Base-by-base conservation (phyloP, 2,329 filamentous ascomycete genomes). In the Hymenoscyphus albidus region DNA sequence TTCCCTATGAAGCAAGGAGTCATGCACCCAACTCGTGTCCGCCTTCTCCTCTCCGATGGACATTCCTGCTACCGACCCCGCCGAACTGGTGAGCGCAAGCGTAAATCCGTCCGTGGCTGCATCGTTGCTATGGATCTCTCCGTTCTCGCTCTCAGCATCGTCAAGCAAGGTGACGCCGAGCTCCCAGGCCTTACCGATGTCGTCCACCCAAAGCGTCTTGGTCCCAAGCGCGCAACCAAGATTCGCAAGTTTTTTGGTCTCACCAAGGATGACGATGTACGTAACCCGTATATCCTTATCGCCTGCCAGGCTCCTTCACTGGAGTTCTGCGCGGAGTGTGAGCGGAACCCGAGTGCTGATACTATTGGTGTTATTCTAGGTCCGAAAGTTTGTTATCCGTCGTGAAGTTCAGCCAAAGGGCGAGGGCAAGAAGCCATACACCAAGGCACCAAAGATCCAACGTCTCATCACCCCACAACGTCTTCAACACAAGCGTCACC, bases 1-100 rank as follows among this genome's bases (percentile, higher is more conserved):
- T 99, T 99, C 89, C 95, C 95, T 76, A 99, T 99, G 95, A 99
- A 99, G 93, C 96, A 99, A 90, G 95, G 95, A 87, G 91, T 96
- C 81, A 94, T 99, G 88, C 91, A 96, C 82, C 93, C 95, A 77
- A 95, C 92, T 81, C 95, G 95, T 95, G 95, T 97, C 84, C 90
- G 92, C 76, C 93, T 99, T 75, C 91, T 99, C 78, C 92, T 99
- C 79, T 80, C 90, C 80, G 93, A 96, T 64, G 95, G 95, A 81
- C 95, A 98, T 91, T 95, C 92, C 76, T 99, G 95, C 92, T 99
- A 98, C 90, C 94, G 95, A 80, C 88, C 94, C 80, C 94, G 95
- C 83, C 93, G 95, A 80, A 91, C 90, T 74, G 95, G 95, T 81
- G 95, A 99, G 91, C 92, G 95, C 85, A 98, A 97, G 92, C 88